Base-by-base conservation (phyloP, 1,139 yeast genomes). In the Saccharomyces hybrid region DNA sequence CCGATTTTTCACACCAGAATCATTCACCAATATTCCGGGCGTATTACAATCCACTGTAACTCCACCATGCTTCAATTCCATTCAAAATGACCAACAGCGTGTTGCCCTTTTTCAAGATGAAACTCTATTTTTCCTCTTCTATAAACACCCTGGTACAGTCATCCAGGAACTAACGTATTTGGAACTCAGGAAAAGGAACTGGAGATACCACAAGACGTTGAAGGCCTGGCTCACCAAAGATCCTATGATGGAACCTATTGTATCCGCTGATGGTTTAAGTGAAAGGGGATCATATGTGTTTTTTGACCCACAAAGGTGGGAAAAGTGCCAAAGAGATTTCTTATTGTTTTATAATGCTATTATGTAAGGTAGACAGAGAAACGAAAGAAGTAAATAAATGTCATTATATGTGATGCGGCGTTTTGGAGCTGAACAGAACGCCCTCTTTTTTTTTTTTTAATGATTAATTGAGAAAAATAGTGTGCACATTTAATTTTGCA, bases 201-300 rank as follows among this genome's bases (percentile, higher is more conserved):
- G 99, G 99, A 80, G 99, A 61, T 95, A 88, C 67, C 99, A 95
- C 72, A 93, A 91, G 72, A 96, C 89, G 59, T 80, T 93, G 56
- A 95, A 91, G 72, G 90, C 95, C 50, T 95, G 99, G 99, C 75
- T 95, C 57, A 93, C 99, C 14, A 95, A 93, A 71, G 97, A 91
- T 66, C 88, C 96, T 46, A 81, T 83, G 64, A 84, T 86, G 59
- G 98, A 93, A 69, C 97, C 98, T 0, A 81, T 88, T 14, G 90
- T 89, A 54, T 82, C 89, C 31, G 86, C 84, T 53, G 73, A 69
- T 54, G 71, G 70, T 2, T 88, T 87, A 59, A 90, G 93, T 51
- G 99, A 95, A 72, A 82, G 93, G 59, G 98, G 99, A 1, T 86
- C 91, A n/a, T 95, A 93, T 70, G 86, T 91, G 49, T 93, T 95